These are phyloP conservation scores for Acanthamoeba royreba DNA, from an alignment of 208 protist species.

Conservation along the genomic window DNA sequence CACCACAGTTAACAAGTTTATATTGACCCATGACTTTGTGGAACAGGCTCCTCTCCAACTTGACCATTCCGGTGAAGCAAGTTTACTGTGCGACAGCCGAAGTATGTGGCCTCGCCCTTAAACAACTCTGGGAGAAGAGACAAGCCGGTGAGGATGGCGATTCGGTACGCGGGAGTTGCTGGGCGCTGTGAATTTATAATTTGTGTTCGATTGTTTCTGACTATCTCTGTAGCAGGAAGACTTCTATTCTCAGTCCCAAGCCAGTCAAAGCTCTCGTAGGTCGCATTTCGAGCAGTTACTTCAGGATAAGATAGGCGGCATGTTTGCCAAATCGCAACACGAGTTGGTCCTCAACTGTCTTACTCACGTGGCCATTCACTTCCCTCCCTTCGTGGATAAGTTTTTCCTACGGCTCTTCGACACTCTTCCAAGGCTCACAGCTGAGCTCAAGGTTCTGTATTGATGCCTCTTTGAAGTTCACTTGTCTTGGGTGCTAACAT, in stretches of 20 bases:
- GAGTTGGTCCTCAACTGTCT: conserved; percentile 65
- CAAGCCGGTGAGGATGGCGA: not conserved
- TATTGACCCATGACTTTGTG: not conserved
- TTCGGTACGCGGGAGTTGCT: not conserved
- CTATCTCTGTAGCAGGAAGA: not conserved
- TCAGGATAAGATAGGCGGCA: conserved; percentile 49
- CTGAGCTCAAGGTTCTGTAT: conserved; percentile 33
- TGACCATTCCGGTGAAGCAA: conserved; percentile 60
- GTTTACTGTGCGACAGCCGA: conserved; percentile 73
- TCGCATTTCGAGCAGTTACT: conserved; percentile 56
- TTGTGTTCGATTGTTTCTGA: not conserved
- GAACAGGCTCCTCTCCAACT: conserved; percentile 51
- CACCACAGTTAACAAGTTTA: not conserved
- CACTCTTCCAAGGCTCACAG: conserved; percentile 55
- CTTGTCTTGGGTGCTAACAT: not conserved
- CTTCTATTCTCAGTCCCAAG: not conserved
- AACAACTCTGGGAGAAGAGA: conserved; percentile 10
- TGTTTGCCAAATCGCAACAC: conserved; percentile 46
- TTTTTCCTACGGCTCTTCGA: conserved; percentile 71
- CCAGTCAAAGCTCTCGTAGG: not conserved
- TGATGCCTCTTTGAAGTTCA: not conserved
- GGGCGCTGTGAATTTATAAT: not conserved
- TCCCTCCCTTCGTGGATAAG: conserved; percentile 57
- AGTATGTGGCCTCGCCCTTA: conserved; percentile 76
- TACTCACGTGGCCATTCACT: conserved; percentile 64